Evolutionary conservation across 139 green algal species (phyloP).

Genomic region (Picochlorum sp.): DNA sequence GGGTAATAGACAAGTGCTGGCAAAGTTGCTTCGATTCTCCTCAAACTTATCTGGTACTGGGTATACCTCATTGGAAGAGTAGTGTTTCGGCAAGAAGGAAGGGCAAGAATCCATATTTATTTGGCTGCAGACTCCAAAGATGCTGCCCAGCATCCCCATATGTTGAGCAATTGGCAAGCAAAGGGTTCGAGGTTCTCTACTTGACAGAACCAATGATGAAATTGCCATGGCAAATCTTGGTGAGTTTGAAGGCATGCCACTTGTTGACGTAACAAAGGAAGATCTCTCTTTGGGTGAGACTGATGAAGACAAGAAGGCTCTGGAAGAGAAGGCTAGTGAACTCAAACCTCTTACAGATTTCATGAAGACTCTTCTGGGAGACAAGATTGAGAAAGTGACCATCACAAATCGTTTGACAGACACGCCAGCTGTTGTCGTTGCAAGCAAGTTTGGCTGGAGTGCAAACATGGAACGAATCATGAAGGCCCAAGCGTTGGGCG

Average conservation of each 20-base stretch:
- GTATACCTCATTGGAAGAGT: slow-evolving; percentile 67
- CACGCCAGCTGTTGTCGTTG: slow-evolving; percentile 89
- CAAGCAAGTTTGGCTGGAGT: slow-evolving; percentile 93
- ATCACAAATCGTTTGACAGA: slow-evolving; percentile 72
- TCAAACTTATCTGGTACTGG: slow-evolving; percentile 24
- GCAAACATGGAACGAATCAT: slow-evolving; percentile 99
- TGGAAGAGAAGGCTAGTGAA: slow-evolving; percentile 45
- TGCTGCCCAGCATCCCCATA: slow-evolving; percentile 14
- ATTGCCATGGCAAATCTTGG: slow-evolving; percentile 71
- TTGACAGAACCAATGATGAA: slow-evolving; percentile 96
- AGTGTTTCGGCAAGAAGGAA: slow-evolving; percentile 85
- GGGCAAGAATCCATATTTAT: slow-evolving; percentile 91
- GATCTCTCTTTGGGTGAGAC: slow-evolving; percentile 64
- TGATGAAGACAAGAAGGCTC: slow-evolving; percentile 44
- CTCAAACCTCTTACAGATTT: slow-evolving; percentile 71
- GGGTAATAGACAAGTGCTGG: slow-evolving; percentile 56
- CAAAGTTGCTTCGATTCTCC: slow-evolving; percentile 67
- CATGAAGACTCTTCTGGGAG: slow-evolving; percentile 66
- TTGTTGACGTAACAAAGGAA: slow-evolving; percentile 94
- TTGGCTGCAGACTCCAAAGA: slow-evolving; percentile 53
- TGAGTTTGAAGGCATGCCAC: slow-evolving; percentile 72
- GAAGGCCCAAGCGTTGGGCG: slow-evolving; percentile 76
- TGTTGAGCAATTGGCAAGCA: slow-evolving; percentile 27
- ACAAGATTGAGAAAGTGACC: slow-evolving; percentile 71
- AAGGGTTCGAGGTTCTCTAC: slow-evolving; percentile 83